These are phyloP conservation scores for Leccinum disarticulatum DNA, from an alignment of 768 basidiomycete species.

Conservation along the genomic window DNA sequence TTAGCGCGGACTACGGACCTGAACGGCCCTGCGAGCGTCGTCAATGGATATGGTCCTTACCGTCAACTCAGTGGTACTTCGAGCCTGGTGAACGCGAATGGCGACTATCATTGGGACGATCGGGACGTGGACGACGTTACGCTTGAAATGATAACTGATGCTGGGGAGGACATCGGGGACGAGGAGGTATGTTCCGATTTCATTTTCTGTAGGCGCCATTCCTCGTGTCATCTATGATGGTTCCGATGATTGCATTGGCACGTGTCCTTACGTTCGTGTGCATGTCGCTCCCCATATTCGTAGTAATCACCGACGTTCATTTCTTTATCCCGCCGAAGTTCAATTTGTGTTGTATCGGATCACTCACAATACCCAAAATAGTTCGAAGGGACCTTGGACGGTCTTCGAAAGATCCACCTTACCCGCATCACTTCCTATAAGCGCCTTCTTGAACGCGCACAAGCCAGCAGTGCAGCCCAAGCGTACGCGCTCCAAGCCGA, in stretches of 20 bases:
- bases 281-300: not conserved
- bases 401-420: slow-evolving; percentile 42
- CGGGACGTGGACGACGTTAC: slow-evolving; percentile 61
- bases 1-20: slow-evolving; percentile 9
- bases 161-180: slow-evolving; percentile 60
- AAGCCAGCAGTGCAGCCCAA: slow-evolving; percentile 76
- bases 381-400: slow-evolving; percentile 46
- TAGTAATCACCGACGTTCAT: not conserved
- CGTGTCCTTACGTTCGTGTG: not conserved
- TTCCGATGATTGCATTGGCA: not conserved
- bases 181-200: slow-evolving; percentile 54
- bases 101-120: slow-evolving; percentile 28
- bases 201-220: not conserved
- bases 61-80: slow-evolving; percentile 26
- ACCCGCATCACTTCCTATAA: slow-evolving; percentile 71
- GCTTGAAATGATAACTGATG: slow-evolving; percentile 67
- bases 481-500: slow-evolving; percentile 86
- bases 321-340: not conserved
- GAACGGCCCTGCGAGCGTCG: slow-evolving; percentile 21
- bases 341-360: not conserved
- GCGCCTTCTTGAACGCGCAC: slow-evolving; percentile 76
- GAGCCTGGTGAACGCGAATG: slow-evolving; percentile 21
- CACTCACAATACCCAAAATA: slow-evolving; percentile 20
- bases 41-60: slow-evolving; percentile 17
- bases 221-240: not conserved